Percentiles rank a stretch among this genome's conserved stretches.
Evolutionary conservation across 805 yeast genomes (phyloP).

Genomic region (Wickerhamomyces chambardii): DNA sequence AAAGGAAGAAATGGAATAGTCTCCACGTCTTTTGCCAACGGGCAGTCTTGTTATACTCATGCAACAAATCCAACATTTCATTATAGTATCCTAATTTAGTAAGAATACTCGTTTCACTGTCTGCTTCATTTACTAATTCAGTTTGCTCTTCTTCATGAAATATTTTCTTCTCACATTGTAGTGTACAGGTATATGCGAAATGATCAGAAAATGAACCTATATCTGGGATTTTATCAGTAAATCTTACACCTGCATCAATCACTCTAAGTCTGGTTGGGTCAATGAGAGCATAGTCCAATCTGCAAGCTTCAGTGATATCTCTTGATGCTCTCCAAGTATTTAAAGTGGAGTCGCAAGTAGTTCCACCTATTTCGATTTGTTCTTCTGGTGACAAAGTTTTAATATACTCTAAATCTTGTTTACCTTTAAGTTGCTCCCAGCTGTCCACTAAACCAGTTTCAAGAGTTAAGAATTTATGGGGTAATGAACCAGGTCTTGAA

Average conservation of each 20-base stretch:
- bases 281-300: conserved; percentile 84
- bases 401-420: conserved; percentile 29
- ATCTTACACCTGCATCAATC: conserved; percentile 56
- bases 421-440: conserved; percentile 66
- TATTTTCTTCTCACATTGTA: conserved; percentile 20
- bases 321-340: conserved; percentile 70
- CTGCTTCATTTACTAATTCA: no score
- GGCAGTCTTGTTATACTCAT: conserved; percentile 41
- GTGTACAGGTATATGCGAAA: conserved; percentile 61
- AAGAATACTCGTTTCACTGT: no score
- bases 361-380: conserved; percentile 69
- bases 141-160: neutral
- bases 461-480: conserved; percentile 61
- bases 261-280: conserved; percentile 48
- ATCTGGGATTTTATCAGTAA: conserved; percentile 58
- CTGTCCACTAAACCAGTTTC: conserved; percentile 70
- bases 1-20: conserved; percentile 47
- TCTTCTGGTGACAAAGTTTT: conserved; percentile 39
- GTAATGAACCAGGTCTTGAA: conserved; percentile 79
- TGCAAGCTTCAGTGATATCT: conserved; percentile 60
- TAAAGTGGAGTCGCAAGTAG: conserved; percentile 81
- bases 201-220: conserved; percentile 87
- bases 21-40: conserved; percentile 60
- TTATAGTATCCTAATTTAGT: conserved; percentile 27
- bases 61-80: conserved; percentile 39